These are phyloP conservation scores for Pyrenochaeta sp. DNA, from an alignment of 2,329 filamentous ascomycete species.

Conservation along the genomic window DNA sequence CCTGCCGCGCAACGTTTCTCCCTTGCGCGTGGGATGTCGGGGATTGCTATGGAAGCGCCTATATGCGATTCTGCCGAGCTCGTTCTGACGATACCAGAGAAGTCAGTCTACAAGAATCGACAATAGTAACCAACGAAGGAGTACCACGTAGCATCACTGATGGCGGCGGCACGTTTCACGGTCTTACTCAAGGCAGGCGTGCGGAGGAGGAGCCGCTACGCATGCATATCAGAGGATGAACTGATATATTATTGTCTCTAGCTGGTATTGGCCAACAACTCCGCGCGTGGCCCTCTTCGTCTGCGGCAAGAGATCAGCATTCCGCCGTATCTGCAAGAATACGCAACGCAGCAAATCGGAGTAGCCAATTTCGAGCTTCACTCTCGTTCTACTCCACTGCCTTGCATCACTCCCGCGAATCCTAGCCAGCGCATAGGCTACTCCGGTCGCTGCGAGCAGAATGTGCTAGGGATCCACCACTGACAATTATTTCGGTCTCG, in stretches of 20 bases:
- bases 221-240: slow-evolving; percentile 5
- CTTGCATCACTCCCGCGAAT: neutral
- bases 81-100: neutral
- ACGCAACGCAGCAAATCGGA: neutral
- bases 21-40: neutral
- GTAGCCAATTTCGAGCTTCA: neutral
- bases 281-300: neutral
- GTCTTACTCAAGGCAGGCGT: neutral
- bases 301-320: neutral
- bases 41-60: too few species aligned
- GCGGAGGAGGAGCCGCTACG: neutral
- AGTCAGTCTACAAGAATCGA: neutral
- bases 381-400: neutral
- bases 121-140: slow-evolving; percentile 3
- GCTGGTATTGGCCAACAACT: slow-evolving; percentile 1
- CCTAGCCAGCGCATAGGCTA: neutral
- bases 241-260: neutral
- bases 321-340: neutral
- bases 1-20: neutral
- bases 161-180: neutral
- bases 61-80: neutral
- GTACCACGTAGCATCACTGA: slow-evolving; percentile 6
- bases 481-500: neutral
- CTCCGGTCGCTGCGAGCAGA: neutral
- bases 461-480: neutral